A percentile compares a stretch with the other conserved stretches of the same genome.
Conservation (phyloP, 2,329 filamentous ascomycete species). For the Aspergillus unguis region DNA sequence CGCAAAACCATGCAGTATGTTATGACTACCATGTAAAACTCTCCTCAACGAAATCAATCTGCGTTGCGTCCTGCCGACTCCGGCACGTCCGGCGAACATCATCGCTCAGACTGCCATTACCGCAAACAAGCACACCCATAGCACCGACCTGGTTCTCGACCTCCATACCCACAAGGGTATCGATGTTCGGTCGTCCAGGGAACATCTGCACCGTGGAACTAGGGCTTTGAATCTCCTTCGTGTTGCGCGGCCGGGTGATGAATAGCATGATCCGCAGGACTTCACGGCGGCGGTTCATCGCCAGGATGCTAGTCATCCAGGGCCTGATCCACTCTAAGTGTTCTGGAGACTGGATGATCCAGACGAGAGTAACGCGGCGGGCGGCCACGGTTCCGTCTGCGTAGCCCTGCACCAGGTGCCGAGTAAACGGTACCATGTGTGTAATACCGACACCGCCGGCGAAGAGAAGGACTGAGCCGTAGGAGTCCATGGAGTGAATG, state of each 20-base stretch:
- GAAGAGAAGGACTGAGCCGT: conserved; percentile 86
- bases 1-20: neutral
- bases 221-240: conserved; percentile 74
- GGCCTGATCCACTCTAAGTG: conserved; percentile 90
- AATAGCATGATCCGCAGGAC: conserved; percentile 84
- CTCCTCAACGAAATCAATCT: conserved; percentile 74
- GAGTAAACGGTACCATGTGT: conserved; percentile 85
- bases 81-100: conserved; percentile 70
- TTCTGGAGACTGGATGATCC: conserved; percentile 87
- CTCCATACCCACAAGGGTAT: conserved; percentile 75
- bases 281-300: conserved; percentile 75
- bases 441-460: conserved; percentile 94
- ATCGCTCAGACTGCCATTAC: conserved; percentile 70
- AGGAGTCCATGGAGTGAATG: conserved; percentile 82
- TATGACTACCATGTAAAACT: conserved; percentile 55
- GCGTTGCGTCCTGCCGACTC: conserved; percentile 57
- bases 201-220: conserved; percentile 86
- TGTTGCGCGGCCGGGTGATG: conserved; percentile 79
- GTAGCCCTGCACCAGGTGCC: conserved; percentile 68
- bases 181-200: conserved; percentile 80
- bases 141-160: conserved; percentile 78
- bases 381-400: conserved; percentile 72
- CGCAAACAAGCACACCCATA: conserved; percentile 81
- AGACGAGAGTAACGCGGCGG: conserved; percentile 77
- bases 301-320: conserved; percentile 75